Conservation (phyloP, 2,329 filamentous ascomycete genomes). For the Fusarium equiseti region DNA sequence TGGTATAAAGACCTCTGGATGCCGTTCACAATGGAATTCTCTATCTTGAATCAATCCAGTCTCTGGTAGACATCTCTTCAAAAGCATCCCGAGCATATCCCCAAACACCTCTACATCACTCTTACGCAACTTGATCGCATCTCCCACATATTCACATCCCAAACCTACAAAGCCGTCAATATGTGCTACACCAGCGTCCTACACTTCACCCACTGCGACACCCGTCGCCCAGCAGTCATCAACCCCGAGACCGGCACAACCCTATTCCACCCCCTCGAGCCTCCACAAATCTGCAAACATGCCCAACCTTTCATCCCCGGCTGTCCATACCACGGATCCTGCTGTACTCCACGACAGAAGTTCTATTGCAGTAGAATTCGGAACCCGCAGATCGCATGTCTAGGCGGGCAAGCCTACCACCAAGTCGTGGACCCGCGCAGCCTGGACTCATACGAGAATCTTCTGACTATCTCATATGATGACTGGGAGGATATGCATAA, state of each 20-base stretch:
- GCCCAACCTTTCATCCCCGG: neutral
- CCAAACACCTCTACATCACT: neutral
- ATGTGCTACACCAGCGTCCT: conserved; percentile 30
- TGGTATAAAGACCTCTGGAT: neutral
- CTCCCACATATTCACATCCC: accelerated
- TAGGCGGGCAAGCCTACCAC: conserved; percentile 25
- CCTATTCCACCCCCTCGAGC: conserved; percentile 29
- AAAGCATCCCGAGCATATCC: neutral
- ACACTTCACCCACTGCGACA: conserved; percentile 31
- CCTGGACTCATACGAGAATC: neutral
- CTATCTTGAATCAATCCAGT: neutral
- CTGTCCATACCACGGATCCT: conserved; percentile 21
- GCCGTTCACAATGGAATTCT: neutral
- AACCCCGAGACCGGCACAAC: conserved; percentile 2
- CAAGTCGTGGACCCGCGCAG: neutral
- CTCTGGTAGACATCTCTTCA: neutral
- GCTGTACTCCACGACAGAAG: neutral
- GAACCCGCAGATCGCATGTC: neutral
- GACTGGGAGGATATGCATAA: conserved; percentile 1
- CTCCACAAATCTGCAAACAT: conserved; percentile 15
- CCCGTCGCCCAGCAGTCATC: conserved; percentile 24
- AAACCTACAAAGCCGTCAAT: neutral
- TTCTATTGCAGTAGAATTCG: neutral
- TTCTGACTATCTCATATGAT: neutral
- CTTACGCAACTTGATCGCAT: neutral